A percentile compares a stretch with the other conserved stretches of the same genome.
Conservation (phyloP, 495 filamentous ascomycete species). For the Penicillium paradoxum region DNA sequence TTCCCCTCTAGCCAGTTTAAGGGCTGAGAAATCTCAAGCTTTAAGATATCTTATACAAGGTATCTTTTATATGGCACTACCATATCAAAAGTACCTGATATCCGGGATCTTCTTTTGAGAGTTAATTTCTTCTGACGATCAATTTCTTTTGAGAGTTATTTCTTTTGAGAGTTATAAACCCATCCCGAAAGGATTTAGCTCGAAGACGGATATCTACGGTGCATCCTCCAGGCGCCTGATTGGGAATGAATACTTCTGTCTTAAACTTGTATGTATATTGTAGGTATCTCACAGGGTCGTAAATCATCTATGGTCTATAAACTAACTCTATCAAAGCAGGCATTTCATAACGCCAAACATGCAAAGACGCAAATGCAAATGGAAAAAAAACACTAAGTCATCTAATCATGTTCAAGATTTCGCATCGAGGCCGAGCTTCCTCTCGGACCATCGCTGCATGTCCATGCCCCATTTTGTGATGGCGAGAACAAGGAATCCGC, state of each 20-base stretch:
- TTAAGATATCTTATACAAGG: no score
- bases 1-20: no score
- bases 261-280: background rate
- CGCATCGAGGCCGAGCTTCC: conserved; percentile 21
- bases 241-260: background rate
- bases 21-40: no score
- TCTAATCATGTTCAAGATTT: conserved; percentile 7
- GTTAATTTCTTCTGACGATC: no score
- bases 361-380: background rate
- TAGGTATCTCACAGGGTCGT: background rate
- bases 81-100: no score
- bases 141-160: no score
- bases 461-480: conserved; percentile 40
- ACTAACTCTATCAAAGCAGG: conserved; percentile 4
- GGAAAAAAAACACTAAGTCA: background rate
- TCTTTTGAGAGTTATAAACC: no score
- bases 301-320: background rate
- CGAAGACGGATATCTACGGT: no score
- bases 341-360: background rate
- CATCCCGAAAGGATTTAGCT: no score
- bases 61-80: no score
- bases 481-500: conserved; percentile 29
- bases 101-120: no score
- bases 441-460: conserved; percentile 41
- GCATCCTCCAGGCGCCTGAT: no score